phyloP scores from a whole-genome alignment of 768 basidiomycete species.

The Pleurotus salmoneostramineus region DNA sequence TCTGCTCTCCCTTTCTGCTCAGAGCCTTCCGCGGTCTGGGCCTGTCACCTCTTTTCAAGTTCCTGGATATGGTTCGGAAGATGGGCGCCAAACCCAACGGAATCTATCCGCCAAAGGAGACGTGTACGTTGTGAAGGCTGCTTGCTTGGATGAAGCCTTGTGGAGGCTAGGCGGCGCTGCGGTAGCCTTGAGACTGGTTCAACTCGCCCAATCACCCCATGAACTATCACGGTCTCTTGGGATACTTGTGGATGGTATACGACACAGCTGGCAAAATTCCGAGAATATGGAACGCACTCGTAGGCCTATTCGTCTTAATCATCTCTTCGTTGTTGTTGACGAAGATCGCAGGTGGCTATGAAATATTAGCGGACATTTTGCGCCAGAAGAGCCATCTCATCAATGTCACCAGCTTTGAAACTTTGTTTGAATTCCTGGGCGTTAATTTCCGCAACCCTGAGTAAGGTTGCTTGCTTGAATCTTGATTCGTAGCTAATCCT shows the following conservation, averaged over 20 bases:
- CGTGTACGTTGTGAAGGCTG: conserved; percentile 55
- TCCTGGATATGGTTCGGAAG: conserved; percentile 10
- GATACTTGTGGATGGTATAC: conserved; percentile 72
- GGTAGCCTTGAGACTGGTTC: conserved; percentile 67
- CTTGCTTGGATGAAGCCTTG: conserved; percentile 67
- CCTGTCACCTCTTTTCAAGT: background rate
- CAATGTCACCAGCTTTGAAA: conserved; percentile 78
- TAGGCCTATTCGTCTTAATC: conserved; percentile 32
- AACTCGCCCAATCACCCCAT: conserved; percentile 76
- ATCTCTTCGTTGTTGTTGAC: background rate
- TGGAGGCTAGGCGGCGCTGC: conserved; percentile 85
- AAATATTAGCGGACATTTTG: conserved; percentile 74
- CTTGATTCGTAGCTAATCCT: background rate
- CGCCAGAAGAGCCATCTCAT: conserved; percentile 69
- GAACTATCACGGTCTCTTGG: conserved; percentile 72
- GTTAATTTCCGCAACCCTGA: conserved; percentile 79
- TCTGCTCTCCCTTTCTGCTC: conserved; percentile 34
- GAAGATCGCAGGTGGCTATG: conserved; percentile 70
- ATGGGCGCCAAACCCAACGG: conserved; percentile 7
- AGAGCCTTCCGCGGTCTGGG: conserved; percentile 10
- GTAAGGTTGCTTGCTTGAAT: conserved; percentile 37
- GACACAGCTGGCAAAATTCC: conserved; percentile 88
- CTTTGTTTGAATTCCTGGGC: conserved; percentile 82
- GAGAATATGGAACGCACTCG: conserved; percentile 92
- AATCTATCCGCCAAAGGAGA: conserved; percentile 40